Conservation (phyloP, 208 protist genomes). For the Naegleria fowleri region DNA sequence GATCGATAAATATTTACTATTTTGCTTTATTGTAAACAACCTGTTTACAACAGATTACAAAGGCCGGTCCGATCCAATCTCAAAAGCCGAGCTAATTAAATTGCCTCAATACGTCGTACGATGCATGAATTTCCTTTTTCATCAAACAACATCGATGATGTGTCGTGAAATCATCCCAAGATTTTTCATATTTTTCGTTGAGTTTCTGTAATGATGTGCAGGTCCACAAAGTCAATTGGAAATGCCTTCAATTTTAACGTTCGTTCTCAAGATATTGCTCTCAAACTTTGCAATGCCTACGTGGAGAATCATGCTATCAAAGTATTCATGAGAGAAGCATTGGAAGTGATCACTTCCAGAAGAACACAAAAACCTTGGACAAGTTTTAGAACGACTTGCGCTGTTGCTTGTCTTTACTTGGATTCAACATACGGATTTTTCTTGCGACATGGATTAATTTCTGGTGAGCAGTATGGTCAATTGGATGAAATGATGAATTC, state of each 20-base stretch:
- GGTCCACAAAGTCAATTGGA: too few species aligned
- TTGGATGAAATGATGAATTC: background rate
- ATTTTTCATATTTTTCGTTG: too few species aligned
- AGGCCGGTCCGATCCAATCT: too few species aligned
- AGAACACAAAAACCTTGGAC: background rate
- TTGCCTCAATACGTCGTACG: too few species aligned
- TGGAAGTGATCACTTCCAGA: background rate
- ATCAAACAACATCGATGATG: too few species aligned
- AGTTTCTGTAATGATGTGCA: too few species aligned
- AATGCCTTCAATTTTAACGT: background rate
- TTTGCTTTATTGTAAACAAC: too few species aligned
- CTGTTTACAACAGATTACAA: too few species aligned
- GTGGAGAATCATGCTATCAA: background rate
- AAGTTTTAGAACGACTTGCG: background rate
- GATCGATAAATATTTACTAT: too few species aligned
- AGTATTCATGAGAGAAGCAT: background rate
- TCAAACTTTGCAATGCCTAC: background rate
- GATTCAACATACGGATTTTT: slow-evolving; percentile 3
- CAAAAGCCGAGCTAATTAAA: too few species aligned
- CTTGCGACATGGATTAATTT: background rate
- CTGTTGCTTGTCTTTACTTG: background rate
- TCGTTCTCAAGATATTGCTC: background rate
- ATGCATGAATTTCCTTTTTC: too few species aligned
- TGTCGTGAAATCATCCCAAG: too few species aligned
- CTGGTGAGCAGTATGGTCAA: background rate